Evolutionary conservation across 148 eudicot genomes (phyloP), one percentile per base, ranked within the genome.

Genomic region (Rhododendron henanense): DNA sequence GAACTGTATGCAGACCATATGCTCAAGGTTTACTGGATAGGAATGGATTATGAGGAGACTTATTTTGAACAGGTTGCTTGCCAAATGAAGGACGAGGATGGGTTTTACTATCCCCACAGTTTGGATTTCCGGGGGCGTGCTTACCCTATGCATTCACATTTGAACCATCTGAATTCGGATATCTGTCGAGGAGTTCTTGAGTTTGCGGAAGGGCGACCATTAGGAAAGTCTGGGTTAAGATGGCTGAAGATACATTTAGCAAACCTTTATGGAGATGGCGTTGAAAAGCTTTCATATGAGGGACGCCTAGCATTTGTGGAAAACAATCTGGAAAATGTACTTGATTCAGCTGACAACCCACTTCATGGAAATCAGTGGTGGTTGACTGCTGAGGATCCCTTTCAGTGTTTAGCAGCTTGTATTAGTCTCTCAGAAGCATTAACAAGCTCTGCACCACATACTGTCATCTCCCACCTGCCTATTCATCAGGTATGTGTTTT

Each of bases 101-200:
- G 98, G 44, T 96, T 94, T 84, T 96, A 93, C 90, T 96, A 94
- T 90, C 96, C 98, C 83, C 98, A 96, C 87, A 96, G 93, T 88
- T 90, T 96, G 33, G 98, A 96, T 87, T 96, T 96, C 82, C 93
- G 98, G 65, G 98, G 98, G 71, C 95, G 98, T 65, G 98, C 98
- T 84, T 96, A 96, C 83, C 98, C 96, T 74, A 96, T 96, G 98
- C 98, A 96, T 86, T 95, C 98, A 61, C 96, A 94, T 92, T 84
- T 96, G 81, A 96, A 96, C 88, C 98, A 96, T 90, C 88, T 96
- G 71, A 93, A 92, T 87, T 94, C 98, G 67, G 98, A 96, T 90
- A 92, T 96, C 57, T 96, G 98, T 81, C 94, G 98, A 87, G 98
- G 98, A 78, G 88, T 96, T 77, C 95, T 96, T 78, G 98, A 96